Evolutionary conservation across 2,329 filamentous ascomycete genomes (phyloP).

Genomic region (Diaporthe destruens): DNA sequence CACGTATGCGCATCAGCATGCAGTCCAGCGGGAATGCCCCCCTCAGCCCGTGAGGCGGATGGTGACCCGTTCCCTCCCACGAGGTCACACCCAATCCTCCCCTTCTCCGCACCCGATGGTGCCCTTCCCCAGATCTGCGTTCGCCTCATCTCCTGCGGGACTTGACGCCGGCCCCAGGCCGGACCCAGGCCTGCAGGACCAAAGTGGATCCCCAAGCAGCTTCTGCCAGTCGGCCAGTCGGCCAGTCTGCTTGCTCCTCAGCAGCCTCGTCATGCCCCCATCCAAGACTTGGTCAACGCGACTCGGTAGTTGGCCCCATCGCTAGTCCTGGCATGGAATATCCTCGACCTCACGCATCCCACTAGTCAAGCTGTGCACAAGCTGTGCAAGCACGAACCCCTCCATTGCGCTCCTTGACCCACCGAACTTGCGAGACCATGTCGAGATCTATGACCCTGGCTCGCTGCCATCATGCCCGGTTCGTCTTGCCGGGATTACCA

Average conservation of each 20-base stretch:
- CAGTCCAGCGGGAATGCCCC: too few species aligned
- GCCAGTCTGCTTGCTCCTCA: neutral
- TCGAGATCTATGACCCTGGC: constrained; percentile 1
- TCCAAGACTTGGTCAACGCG: constrained; percentile 27
- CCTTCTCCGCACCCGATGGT: constrained; percentile 35
- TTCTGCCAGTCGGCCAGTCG: neutral
- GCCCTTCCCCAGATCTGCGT: constrained; percentile 15
- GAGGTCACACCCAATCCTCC: constrained; percentile 9
- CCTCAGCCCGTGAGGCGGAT: constrained; percentile 9
- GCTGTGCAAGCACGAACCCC: constrained; percentile 28
- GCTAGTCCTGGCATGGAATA: constrained; percentile 33
- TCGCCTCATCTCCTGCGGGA: constrained; percentile 7
- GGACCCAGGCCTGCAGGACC: constrained; percentile 13
- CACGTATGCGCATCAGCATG: too few species aligned
- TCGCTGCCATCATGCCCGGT: constrained; percentile 37
- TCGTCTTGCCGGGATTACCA: neutral
- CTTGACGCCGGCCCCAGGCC: constrained; percentile 6
- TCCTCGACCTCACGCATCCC: constrained; percentile 22
- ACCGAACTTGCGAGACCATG: constrained; percentile 31
- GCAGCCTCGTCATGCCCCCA: neutral
- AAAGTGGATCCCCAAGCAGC: constrained; percentile 2
- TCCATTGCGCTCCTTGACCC: constrained; percentile 35
- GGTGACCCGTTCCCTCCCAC: neutral
- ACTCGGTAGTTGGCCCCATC: constrained; percentile 36
- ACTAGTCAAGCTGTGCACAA: constrained; percentile 4